A percentile compares a stretch with the other conserved stretches of the same genome.
phyloP scores from a whole-genome alignment of 1,284 basidiomycete genomes.

The Sporisorium reilianum region DNA sequence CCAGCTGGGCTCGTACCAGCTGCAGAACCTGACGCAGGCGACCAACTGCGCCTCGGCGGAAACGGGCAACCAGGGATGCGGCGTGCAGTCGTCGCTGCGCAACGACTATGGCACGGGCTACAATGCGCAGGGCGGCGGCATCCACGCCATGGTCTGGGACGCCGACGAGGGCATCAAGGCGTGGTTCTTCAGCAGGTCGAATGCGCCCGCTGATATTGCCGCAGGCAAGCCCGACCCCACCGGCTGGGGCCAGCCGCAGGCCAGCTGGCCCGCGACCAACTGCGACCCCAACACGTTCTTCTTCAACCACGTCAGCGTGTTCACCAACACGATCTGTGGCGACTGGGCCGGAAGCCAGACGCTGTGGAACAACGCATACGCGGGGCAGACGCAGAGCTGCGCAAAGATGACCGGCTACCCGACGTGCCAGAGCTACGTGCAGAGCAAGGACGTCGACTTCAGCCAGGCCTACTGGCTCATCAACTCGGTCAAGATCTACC shows the following conservation, averaged over 20 bases:
- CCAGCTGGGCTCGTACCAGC: conserved; percentile 34
- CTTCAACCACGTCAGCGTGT: conserved; percentile 53
- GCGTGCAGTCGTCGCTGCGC: conserved; percentile 72
- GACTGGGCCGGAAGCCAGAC: conserved; percentile 43
- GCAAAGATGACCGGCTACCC: conserved; percentile 42
- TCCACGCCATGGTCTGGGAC: conserved; percentile 56
- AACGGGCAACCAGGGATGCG: conserved; percentile 77
- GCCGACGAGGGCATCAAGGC: conserved; percentile 71
- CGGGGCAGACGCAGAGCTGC: conserved; percentile 47
- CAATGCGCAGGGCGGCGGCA: conserved; percentile 76
- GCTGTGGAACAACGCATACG: conserved; percentile 42
- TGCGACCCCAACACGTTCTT: conserved; percentile 73
- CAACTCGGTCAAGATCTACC: conserved; percentile 56
- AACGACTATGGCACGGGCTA: conserved; percentile 74
- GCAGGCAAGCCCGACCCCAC: conserved; percentile 67
- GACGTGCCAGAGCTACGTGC: conserved; percentile 44
- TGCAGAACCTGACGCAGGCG: conserved; percentile 57
- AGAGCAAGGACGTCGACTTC: conserved; percentile 38
- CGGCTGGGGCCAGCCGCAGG: conserved; percentile 73
- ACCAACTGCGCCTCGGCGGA: conserved; percentile 75
- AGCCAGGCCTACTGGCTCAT: conserved; percentile 55
- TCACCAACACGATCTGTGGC: conserved; percentile 56
- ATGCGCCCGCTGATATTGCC: conserved; percentile 71
- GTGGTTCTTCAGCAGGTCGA: conserved; percentile 74
- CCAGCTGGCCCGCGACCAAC: conserved; percentile 71